phyloP scores from a whole-genome alignment of 2,329 filamentous ascomycete genomes.

The Cercospora berteroae region DNA sequence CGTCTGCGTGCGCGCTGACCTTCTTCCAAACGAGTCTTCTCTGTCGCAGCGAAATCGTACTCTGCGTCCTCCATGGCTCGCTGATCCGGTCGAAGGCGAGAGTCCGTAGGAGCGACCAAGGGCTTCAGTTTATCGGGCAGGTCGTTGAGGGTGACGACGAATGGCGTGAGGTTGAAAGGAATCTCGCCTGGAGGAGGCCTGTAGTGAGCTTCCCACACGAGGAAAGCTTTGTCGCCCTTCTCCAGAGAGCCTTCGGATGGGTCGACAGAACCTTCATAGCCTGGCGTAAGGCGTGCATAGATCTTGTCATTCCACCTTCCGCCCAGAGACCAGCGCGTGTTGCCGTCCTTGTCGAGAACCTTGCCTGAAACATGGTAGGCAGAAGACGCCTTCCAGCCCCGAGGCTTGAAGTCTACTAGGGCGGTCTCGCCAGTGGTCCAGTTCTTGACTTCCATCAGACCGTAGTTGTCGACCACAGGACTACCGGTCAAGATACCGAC shows the following conservation, averaged over 20 bases:
- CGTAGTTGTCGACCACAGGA: constrained; percentile 96
- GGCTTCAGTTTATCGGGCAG: constrained; percentile 76
- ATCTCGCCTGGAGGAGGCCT: constrained; percentile 67
- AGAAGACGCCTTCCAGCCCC: constrained; percentile 92
- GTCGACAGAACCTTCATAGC: constrained; percentile 73
- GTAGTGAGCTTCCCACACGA: constrained; percentile 89
- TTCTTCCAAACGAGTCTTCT: constrained; percentile 94
- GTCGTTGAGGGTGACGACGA: constrained; percentile 91
- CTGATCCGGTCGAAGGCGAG: constrained; percentile 88
- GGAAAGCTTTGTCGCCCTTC: constrained; percentile 66
- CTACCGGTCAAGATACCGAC: constrained; percentile 97
- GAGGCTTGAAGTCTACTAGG: constrained; percentile 85
- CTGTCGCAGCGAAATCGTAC: constrained; percentile 86
- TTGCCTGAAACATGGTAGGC: constrained; percentile 87
- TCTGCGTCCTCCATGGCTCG: constrained; percentile 98
- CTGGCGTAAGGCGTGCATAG: constrained; percentile 88
- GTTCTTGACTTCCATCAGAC: constrained; percentile 95
- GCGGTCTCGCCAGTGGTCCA: constrained; percentile 93
- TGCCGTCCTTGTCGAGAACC: constrained; percentile 74
- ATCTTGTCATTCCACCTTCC: constrained; percentile 97
- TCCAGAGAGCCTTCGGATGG: constrained; percentile 42
- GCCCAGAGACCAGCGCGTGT: constrained; percentile 82
- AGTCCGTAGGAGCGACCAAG: constrained; percentile 86
- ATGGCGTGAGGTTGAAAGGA: constrained; percentile 95
- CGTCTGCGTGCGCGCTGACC: constrained; percentile 77